A percentile compares a stretch with the other conserved stretches of the same genome.
These are phyloP conservation scores for Mortierella sp. DNA, from an alignment of 371 early-diverging fungal species.

Conservation along the genomic window DNA sequence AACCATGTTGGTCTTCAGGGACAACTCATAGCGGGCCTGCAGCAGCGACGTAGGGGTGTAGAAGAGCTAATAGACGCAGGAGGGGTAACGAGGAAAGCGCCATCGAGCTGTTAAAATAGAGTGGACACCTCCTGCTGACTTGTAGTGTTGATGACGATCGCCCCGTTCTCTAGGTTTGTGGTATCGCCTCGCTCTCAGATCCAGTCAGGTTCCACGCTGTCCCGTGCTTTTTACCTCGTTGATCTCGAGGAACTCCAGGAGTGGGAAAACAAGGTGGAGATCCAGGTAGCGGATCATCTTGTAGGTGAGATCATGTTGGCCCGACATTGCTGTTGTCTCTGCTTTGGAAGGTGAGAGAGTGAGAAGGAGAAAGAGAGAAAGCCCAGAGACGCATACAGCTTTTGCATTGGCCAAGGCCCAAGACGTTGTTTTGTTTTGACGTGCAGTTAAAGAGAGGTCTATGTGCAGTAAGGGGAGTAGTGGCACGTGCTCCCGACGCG, in stretches of 20 bases:
- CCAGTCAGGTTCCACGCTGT: not conserved
- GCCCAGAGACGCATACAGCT: not conserved
- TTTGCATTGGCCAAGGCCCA: not conserved
- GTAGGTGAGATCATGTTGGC: conserved; percentile 85
- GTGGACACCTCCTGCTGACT: no score
- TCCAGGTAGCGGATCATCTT: conserved; percentile 91
- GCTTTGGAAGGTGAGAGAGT: not conserved
- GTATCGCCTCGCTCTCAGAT: no score
- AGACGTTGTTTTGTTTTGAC: conserved; percentile 5
- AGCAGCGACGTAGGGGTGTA: conserved; percentile 59
- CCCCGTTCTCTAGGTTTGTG: no score
- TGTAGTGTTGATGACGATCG: no score
- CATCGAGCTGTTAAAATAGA: not conserved
- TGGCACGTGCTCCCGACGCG: not conserved
- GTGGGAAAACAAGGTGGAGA: conserved; percentile 90
- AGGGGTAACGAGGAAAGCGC: not conserved
- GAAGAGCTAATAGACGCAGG: conserved; percentile 69
- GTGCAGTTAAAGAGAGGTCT: not conserved
- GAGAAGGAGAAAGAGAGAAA: not conserved
- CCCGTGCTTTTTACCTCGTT: conserved; percentile 80
- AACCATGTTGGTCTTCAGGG: conserved; percentile 91
- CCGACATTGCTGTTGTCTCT: conserved; percentile 51
- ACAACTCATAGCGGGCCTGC: conserved; percentile 88
- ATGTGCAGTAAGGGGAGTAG: not conserved
- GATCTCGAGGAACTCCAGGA: conserved; percentile 85